Evolutionary conservation across 31 red algal species (phyloP).

Genomic region (Odonthalia washingtoniensis): DNA sequence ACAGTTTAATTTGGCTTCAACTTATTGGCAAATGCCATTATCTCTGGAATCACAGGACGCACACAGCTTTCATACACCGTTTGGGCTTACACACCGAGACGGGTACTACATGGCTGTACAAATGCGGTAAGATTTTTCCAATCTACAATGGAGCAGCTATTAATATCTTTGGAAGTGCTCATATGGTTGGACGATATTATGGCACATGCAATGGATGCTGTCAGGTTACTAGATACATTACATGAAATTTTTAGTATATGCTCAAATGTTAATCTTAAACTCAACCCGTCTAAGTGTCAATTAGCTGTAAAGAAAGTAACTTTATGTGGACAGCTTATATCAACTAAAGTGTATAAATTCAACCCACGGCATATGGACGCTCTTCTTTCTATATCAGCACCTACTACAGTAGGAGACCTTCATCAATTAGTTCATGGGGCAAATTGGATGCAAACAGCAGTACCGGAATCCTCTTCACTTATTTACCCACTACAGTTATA

Average conservation of each 20-base stretch:
- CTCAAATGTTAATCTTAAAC: conserved; percentile 30
- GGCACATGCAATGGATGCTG: background rate
- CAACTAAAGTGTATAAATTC: background rate
- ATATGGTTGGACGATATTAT: conserved; percentile 44
- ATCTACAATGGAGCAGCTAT: conserved; percentile 19
- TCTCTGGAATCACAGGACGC: conserved; percentile 41
- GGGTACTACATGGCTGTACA: conserved; percentile 32
- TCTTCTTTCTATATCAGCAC: conserved; percentile 21
- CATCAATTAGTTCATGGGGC: conserved; percentile 44
- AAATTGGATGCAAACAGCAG: conserved; percentile 66
- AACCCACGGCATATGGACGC: background rate
- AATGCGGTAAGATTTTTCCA: conserved; percentile 49
- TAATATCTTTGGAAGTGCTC: conserved; percentile 26
- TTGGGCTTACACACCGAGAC: conserved; percentile 52
- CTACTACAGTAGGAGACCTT: conserved; percentile 41
- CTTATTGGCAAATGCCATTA: conserved; percentile 64
- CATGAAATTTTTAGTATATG: conserved; percentile 6
- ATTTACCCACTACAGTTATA: conserved; percentile 6
- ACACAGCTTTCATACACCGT: conserved; percentile 57
- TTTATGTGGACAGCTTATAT: conserved; percentile 11
- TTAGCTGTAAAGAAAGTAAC: background rate
- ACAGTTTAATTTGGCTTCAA: conserved; percentile 52
- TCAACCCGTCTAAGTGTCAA: conserved; percentile 38
- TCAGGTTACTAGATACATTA: conserved; percentile 19
- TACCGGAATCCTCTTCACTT: conserved; percentile 40